These are phyloP conservation scores for Daphne laureola DNA, from an alignment of 441 rosid genomes.

Conservation along the genomic window DNA sequence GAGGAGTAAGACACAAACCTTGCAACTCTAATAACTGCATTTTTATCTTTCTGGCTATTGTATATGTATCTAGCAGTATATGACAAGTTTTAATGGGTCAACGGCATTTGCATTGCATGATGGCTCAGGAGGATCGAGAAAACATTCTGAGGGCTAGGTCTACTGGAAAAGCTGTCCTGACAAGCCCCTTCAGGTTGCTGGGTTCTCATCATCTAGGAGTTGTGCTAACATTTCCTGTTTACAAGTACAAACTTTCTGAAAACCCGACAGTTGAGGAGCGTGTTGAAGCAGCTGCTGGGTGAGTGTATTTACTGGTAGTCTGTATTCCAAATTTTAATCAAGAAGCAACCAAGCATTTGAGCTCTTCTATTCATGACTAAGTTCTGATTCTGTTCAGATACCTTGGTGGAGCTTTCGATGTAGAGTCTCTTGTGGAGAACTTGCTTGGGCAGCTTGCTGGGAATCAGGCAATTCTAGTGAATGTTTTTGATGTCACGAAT, in stretches of 20 bases:
- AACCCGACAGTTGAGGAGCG: conserved; percentile 60
- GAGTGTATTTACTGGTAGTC: conserved; percentile 11
- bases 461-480: conserved; percentile 82
- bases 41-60: conserved; percentile 12
- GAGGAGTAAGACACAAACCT: conserved; percentile 51
- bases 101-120: conserved; percentile 9
- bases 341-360: not conserved
- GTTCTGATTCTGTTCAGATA: conserved; percentile 45
- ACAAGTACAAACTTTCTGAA: conserved; percentile 66
- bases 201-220: conserved; percentile 94
- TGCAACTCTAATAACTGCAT: conserved; percentile 1
- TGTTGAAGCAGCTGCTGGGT: conserved; percentile 84
- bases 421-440: conserved; percentile 95
- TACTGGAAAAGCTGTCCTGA: conserved; percentile 89
- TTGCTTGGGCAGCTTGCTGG: conserved; percentile 94
- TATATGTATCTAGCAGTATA: not conserved
- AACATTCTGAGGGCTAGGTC: conserved; percentile 81
- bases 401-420: conserved; percentile 96
- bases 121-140: conserved; percentile 79
- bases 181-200: conserved; percentile 79
- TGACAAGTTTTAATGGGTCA: conserved; percentile 7
- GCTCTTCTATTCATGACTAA: conserved; percentile 7
- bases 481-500: conserved; percentile 82
- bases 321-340: conserved; percentile 2
- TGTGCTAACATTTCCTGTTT: conserved; percentile 94